Conservation (phyloP, 257 asterid genomes). For the Rauvolfia tetraphylla region DNA sequence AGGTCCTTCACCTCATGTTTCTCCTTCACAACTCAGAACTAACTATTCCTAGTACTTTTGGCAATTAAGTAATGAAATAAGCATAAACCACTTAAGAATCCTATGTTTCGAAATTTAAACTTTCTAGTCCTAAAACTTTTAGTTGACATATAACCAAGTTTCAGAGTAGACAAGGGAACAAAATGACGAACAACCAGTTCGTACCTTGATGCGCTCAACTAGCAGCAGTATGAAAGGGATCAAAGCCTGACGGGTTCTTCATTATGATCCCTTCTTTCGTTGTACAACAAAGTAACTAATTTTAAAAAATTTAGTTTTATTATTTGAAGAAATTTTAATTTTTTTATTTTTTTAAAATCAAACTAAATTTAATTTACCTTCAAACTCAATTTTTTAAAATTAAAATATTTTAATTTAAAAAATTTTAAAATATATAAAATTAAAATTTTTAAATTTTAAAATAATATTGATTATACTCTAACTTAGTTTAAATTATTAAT, state of each 20-base stretch:
- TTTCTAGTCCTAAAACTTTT: too few species aligned
- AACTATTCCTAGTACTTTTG: not conserved
- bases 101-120: not conserved
- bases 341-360: too few species aligned
- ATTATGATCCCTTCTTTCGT: constrained; percentile 42
- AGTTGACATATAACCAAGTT: not conserved
- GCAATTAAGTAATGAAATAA: not conserved
- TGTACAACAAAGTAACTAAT: constrained; percentile 42
- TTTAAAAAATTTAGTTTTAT: too few species aligned
- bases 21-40: not conserved
- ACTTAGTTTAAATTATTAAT: too few species aligned
- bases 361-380: too few species aligned
- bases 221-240: constrained; percentile 62
- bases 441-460: too few species aligned
- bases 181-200: not conserved
- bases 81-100: not conserved
- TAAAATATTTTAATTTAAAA: too few species aligned
- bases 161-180: not conserved
- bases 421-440: too few species aligned
- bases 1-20: not conserved
- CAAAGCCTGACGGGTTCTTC: constrained; percentile 50
- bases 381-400: too few species aligned
- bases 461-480: too few species aligned
- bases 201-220: constrained; percentile 55
- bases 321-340: too few species aligned